A percentile compares a stretch with the other conserved stretches of the same genome.
Conservation (phyloP, 257 asterid species). For the Gardenia jasminoides region DNA sequence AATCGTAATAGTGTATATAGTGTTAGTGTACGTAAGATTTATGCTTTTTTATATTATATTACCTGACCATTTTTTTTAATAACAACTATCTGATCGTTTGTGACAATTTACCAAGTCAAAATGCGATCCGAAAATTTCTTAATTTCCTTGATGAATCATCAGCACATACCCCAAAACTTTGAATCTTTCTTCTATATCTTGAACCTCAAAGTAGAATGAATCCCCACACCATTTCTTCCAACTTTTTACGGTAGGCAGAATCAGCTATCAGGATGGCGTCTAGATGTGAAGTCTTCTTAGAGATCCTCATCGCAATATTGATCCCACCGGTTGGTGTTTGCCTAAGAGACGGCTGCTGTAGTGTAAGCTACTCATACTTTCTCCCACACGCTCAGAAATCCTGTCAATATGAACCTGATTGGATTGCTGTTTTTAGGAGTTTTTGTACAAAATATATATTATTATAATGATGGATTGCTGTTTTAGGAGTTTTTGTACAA, state of each 20-base stretch:
- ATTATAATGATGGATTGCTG: too few species aligned
- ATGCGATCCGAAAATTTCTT: too few species aligned
- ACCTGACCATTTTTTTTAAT: too few species aligned
- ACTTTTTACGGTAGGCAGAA: not conserved
- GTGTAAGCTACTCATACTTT: conserved; percentile 14
- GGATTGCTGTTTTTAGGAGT: too few species aligned
- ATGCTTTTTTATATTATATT: too few species aligned
- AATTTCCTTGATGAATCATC: not conserved
- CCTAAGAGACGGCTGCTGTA: conserved; percentile 39
- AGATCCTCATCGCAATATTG: conserved; percentile 34
- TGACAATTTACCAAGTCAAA: too few species aligned
- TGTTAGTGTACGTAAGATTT: too few species aligned
- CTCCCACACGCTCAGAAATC: not conserved
- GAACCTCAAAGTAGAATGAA: not conserved
- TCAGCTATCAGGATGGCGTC: conserved; percentile 34
- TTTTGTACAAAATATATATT: too few species aligned
- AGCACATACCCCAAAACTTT: not conserved
- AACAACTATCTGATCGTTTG: too few species aligned
- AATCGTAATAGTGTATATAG: too few species aligned
- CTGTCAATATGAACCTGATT: too few species aligned
- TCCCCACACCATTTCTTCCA: not conserved
- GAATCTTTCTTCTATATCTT: not conserved
- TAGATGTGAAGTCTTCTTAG: conserved; percentile 39
- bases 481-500: too few species aligned
- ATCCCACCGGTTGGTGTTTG: conserved; percentile 39